These are phyloP conservation scores for Phaeosphaeria sp. DNA, from an alignment of 2,329 filamentous ascomycete species.

Conservation along the genomic window DNA sequence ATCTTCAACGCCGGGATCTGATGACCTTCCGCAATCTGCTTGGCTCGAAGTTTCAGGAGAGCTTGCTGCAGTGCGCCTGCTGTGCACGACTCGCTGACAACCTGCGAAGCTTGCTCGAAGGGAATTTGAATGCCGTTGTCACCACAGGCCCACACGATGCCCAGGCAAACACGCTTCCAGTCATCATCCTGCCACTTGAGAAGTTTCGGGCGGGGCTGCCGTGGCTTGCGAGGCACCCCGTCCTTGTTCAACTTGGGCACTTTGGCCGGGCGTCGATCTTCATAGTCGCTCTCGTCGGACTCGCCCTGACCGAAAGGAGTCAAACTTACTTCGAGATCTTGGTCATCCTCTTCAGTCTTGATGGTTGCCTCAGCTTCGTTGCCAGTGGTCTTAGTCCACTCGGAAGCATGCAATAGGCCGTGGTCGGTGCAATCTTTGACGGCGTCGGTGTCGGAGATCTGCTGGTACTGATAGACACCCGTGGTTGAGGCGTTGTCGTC, in stretches of 20 bases:
- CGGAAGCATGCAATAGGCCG: no score
- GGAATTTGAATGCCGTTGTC: slow-evolving; percentile 37
- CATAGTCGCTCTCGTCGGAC: slow-evolving; percentile 19
- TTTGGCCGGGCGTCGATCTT: slow-evolving; percentile 19
- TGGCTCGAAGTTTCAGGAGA: slow-evolving; percentile 37
- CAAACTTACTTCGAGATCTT: slow-evolving; percentile 17
- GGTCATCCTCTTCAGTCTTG: not conserved
- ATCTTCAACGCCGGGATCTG: slow-evolving; percentile 30
- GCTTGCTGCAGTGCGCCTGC: slow-evolving; percentile 43
- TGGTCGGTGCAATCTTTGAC: no score
- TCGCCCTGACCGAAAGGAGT: slow-evolving; percentile 16
- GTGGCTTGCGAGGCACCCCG: slow-evolving; percentile 36
- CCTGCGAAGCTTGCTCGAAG: slow-evolving; percentile 36
- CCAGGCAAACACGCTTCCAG: slow-evolving; percentile 35
- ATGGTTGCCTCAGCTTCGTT: not conserved
- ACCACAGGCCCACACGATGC: slow-evolving; percentile 40
- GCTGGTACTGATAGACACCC: not conserved
- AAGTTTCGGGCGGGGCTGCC: slow-evolving; percentile 36
- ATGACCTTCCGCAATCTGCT: slow-evolving; percentile 28
- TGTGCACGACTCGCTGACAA: slow-evolving; percentile 31
- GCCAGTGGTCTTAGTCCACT: no score
- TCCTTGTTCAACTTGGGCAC: slow-evolving; percentile 36
- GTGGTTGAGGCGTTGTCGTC: no score
- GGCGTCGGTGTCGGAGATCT: not conserved
- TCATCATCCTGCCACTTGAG: slow-evolving; percentile 40